These are phyloP conservation scores for Sphagnum magellanicum DNA, from an alignment of 228 moss, liverwort and hornwort species.

Conservation along the genomic window DNA sequence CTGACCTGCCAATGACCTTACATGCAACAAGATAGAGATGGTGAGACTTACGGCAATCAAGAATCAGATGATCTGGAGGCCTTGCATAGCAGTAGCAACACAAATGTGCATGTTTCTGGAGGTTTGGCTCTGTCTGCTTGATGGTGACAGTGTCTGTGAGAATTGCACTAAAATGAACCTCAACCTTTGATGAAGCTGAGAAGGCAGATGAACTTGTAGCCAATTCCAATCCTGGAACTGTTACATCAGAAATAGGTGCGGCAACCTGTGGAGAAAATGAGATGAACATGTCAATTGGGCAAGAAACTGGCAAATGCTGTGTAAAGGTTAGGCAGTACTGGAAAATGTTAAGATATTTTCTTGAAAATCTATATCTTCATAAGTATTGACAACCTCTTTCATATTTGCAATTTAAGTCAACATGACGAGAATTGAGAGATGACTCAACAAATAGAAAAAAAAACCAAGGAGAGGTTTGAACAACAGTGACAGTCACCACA, in stretches of 20 bases:
- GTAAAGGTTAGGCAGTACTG: too few relatives aligned
- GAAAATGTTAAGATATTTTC: too few relatives aligned
- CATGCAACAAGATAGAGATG: background rate
- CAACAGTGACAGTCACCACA: too few relatives aligned
- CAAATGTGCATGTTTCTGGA: constrained; percentile 29
- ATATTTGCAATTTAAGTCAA: too few relatives aligned
- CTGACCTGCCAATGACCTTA: background rate
- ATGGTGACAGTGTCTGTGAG: constrained; percentile 3
- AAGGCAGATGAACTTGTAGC: background rate
- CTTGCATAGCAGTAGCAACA: constrained; percentile 55
- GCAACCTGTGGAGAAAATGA: background rate
- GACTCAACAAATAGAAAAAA: too few relatives aligned
- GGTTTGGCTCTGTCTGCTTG: constrained; percentile 14
- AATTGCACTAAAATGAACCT: background rate
- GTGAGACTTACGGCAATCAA: constrained; percentile 45
- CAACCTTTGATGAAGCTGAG: background rate
- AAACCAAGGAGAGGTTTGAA: too few relatives aligned
- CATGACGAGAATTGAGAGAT: too few relatives aligned
- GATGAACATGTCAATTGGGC: too few relatives aligned
- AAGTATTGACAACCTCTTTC: too few relatives aligned
- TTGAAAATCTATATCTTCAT: too few relatives aligned
- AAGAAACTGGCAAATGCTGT: too few relatives aligned
- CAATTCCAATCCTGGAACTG: constrained; percentile 4
- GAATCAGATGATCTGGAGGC: constrained; percentile 46
- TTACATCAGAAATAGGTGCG: background rate